Percentiles rank a stretch among this genome's conserved stretches.
Conservation (phyloP, 805 yeast species). For the Pichia kluyveri region DNA sequence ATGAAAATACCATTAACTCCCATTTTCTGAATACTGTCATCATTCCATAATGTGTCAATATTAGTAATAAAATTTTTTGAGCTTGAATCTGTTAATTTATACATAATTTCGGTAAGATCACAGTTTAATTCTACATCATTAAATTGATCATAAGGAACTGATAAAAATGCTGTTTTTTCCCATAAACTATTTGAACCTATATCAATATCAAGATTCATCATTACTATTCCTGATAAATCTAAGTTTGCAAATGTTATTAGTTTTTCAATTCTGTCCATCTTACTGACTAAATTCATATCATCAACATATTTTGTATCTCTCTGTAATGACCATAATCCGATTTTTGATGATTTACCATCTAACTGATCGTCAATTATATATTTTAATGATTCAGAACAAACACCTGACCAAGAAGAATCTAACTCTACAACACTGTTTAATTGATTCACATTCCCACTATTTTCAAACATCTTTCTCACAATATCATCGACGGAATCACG, state of each 20-base stretch:
- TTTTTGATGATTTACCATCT: slow-evolving; percentile 5
- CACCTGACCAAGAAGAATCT: slow-evolving; percentile 83
- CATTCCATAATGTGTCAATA: neutral
- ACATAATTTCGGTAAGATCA: neutral
- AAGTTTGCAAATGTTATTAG: neutral
- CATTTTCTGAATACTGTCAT: neutral
- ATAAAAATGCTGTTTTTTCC: slow-evolving; percentile 32
- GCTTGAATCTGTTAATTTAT: slow-evolving; percentile 6
- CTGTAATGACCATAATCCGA: slow-evolving; percentile 8
- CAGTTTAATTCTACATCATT: slow-evolving; percentile 12
- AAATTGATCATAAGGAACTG: slow-evolving; percentile 36
- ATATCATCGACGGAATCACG: slow-evolving; percentile 46
- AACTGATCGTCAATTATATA: slow-evolving; percentile 11
- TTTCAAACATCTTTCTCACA: slow-evolving; percentile 59
- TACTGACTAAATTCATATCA: neutral
- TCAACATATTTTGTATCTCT: neutral
- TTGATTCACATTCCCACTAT: slow-evolving; percentile 68
- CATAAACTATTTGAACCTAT: slow-evolving; percentile 25
- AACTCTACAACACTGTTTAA: slow-evolving; percentile 60
- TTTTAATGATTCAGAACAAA: slow-evolving; percentile 39
- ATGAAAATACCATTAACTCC: slow-evolving; percentile 1
- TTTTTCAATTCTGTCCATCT: slow-evolving; percentile 5
- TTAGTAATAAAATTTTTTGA: slow-evolving; percentile 1
- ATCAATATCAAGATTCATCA: neutral
- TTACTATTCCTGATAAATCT: neutral